Evolutionary conservation across 2,329 filamentous ascomycete species (phyloP), one percentile per base, ranked within the genome.

Genomic region (Pseudonectria buxi): DNA sequence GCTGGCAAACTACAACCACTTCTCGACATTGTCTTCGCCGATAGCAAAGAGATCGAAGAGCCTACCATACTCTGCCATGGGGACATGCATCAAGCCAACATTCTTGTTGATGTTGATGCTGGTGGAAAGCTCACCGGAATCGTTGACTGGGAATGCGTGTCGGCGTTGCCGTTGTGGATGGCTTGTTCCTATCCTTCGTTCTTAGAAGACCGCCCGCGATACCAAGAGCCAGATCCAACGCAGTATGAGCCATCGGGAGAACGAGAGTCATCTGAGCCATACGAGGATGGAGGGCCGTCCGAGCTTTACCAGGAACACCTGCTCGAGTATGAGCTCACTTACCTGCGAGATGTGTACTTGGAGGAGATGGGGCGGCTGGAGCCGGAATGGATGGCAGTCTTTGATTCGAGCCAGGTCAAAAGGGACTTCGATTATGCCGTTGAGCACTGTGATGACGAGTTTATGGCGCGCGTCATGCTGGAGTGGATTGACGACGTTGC

Each of bases 111-210:
- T 34, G 40, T 57, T 0, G 12, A 45, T 2, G 60, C n/a, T n/a
- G n/a, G n/a, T n/a, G n/a, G 59, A 0, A 43, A 40, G 0, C 44
- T 68, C 7, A 65, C 58, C 0, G 65, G 46, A 1, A 36, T 69
- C 0, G 28, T 67, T 1, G 62, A 68, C 40, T 70, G 65, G 63
- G 63, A 69, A 32, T 67, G 56, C 28, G 56, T 65, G 0, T 65
- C 59, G 0, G 49, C 59, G 1, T 28, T 67, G 16, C 66, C 65
- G 3, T 39, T 59, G 4, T 69, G 63, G 65, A 51, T 53, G 36
- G 52, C 57, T 5, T 57, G 53, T 13, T 39, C 49, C 14, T 36
- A 55, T 16, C 62, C 64, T 6, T 43, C 46, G 14, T 65, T 68
- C 29, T 47, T 68, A 4, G 33, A 47, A 2, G 54, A 47, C 0